Percentiles rank a stretch among this genome's conserved stretches.
phyloP scores from a whole-genome alignment of 352 stramenopile genomes.

The Phytopythium boreale region DNA sequence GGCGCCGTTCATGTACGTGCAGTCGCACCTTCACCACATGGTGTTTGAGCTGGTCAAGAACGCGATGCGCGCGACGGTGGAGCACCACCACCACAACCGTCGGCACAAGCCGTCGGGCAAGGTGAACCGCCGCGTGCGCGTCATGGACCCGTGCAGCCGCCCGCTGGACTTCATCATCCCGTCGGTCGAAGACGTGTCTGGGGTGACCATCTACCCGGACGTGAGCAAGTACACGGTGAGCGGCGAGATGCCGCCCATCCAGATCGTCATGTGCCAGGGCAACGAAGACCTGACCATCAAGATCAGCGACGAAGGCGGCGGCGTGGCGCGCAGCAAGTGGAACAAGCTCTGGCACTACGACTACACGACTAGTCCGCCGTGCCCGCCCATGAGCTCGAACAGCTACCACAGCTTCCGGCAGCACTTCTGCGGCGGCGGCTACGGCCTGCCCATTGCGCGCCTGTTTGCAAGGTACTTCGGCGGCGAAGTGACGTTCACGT shows the following conservation, averaged over 20 bases:
- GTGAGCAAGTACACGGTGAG: slow-evolving; percentile 61
- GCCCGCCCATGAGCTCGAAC: slow-evolving; percentile 49
- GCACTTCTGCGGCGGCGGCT: slow-evolving; percentile 94
- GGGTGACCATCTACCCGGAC: slow-evolving; percentile 77
- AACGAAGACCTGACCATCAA: slow-evolving; percentile 97
- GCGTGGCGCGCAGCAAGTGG: slow-evolving; percentile 96
- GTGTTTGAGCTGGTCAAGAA: slow-evolving; percentile 99
- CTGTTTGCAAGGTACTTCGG: slow-evolving; percentile 98
- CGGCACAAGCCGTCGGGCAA: slow-evolving; percentile 28
- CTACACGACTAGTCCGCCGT: slow-evolving; percentile 95
- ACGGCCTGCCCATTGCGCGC: slow-evolving; percentile 90
- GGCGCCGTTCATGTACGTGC: slow-evolving; percentile 78
- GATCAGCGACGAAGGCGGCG: slow-evolving; percentile 97
- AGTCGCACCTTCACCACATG: slow-evolving; percentile 85
- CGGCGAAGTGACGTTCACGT: slow-evolving; percentile 98
- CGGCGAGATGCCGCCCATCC: slow-evolving; percentile 87
- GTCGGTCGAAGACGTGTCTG: slow-evolving; percentile 59
- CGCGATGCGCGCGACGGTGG: slow-evolving; percentile 96
- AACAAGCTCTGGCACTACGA: slow-evolving; percentile 98
- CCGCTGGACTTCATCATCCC: slow-evolving; percentile 75
- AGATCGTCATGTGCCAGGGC: slow-evolving; percentile 98
- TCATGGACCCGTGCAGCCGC: slow-evolving; percentile 67
- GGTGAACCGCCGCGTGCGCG: slow-evolving; percentile 52
- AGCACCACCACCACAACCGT: slow-evolving; percentile 88
- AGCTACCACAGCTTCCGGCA: slow-evolving; percentile 75